Percentiles rank a stretch among this genome's conserved stretches.
phyloP scores from a whole-genome alignment of 225 moss, liverwort and hornwort species.

The Lunularia cruciata region DNA sequence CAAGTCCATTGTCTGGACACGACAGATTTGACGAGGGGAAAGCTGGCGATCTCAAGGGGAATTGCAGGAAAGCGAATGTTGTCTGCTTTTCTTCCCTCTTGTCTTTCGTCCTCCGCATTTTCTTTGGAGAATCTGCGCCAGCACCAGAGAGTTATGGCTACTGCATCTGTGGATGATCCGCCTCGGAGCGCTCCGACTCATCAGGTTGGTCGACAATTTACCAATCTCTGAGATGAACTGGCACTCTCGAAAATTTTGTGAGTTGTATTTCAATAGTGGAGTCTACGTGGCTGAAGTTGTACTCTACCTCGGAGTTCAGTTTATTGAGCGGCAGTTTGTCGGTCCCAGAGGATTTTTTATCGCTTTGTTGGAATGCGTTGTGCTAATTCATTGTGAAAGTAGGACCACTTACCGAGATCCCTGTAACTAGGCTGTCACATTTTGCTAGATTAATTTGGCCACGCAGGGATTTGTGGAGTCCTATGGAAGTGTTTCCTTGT shows the following conservation, averaged over 20 bases:
- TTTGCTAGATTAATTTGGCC: no score
- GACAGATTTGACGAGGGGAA: background rate
- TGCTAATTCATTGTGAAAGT: no score
- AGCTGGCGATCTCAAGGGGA: constrained; percentile 12
- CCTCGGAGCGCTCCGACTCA: background rate
- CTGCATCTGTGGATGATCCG: background rate
- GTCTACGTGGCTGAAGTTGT: background rate
- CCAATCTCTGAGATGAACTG: background rate
- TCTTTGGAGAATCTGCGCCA: background rate
- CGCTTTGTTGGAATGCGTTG: background rate
- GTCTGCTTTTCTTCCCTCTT: background rate
- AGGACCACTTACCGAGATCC: no score
- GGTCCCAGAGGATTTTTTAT: background rate
- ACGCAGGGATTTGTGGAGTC: no score
- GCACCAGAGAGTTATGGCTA: constrained; percentile 12
- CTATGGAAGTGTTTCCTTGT: no score
- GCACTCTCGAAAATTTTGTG: background rate
- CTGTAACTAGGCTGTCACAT: no score
- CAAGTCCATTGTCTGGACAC: no score
- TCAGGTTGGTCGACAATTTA: background rate
- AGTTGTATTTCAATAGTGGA: background rate
- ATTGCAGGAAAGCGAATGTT: background rate
- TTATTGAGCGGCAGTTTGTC: no score
- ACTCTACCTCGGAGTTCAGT: no score
- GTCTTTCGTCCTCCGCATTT: background rate